Evolutionary conservation across 1,284 basidiomycete species (phyloP).

Genomic region (Pascua sp.): DNA sequence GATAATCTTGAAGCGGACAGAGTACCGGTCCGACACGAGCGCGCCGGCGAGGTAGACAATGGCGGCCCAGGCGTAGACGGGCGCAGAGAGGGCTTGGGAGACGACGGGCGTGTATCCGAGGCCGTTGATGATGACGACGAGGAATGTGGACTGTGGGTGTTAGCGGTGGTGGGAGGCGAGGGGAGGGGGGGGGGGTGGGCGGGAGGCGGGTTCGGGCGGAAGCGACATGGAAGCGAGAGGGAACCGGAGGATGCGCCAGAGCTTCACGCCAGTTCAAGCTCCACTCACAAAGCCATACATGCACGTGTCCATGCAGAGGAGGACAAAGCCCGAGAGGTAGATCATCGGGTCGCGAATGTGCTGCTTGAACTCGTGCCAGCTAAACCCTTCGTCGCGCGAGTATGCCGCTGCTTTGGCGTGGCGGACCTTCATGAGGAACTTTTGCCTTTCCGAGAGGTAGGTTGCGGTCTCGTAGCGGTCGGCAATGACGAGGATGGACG

Average conservation of each 20-base stretch:
- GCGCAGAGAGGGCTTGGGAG: slow-evolving; percentile 22
- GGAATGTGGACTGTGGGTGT: slow-evolving; percentile 17
- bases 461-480: slow-evolving; percentile 3
- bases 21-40: slow-evolving; percentile 9
- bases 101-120: slow-evolving; percentile 14
- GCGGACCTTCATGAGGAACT: slow-evolving; percentile 3
- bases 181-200: too few species aligned
- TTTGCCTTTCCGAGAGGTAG: slow-evolving; percentile 7
- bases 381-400: slow-evolving; percentile 9
- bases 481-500: slow-evolving; percentile 5
- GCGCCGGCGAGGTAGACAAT: slow-evolving; percentile 19
- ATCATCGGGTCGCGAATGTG: slow-evolving; percentile 11
- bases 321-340: slow-evolving; percentile 17
- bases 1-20: slow-evolving; percentile 7
- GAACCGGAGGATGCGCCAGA: too few species aligned
- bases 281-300: slow-evolving; percentile 19
- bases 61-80: slow-evolving; percentile 18
- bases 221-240: too few species aligned
- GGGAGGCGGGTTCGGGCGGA: background rate
- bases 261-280: too few species aligned
- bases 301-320: slow-evolving; percentile 30
- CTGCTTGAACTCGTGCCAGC: slow-evolving; percentile 10
- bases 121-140: slow-evolving; percentile 22
- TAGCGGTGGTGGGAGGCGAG: background rate
- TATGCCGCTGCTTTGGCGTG: slow-evolving; percentile 2